Base-by-base conservation (phyloP, 2,329 filamentous ascomycete genomes). In the Mycosphaerella sp. region DNA sequence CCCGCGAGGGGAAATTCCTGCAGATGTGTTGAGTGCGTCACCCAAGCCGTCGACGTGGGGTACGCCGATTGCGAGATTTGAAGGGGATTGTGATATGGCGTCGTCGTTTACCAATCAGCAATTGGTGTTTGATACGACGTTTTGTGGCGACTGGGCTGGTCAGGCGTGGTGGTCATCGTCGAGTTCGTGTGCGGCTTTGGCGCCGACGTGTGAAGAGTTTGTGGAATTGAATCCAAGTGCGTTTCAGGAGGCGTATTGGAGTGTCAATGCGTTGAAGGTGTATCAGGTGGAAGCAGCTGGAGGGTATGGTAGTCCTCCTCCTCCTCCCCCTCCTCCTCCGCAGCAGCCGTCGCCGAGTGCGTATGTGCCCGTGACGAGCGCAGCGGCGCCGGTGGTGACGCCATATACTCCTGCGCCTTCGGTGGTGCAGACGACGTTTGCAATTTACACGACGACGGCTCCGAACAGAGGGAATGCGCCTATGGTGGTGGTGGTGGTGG, bases 31-130 rank as follows among this genome's bases (percentile, higher is more conserved):
- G 53, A 63, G 59, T 29, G 60, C 59, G 38, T 64, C 58, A 1
- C 86, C 85, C 0, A 75, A 85, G 59, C 82, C 85, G 0, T 78
- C 75, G 44, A 72, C 72, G 6, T 89, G 85, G 83, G 84, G 83
- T 23, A 74, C 69, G 1, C 81, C 85, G 0, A 61, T 81, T 4
- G 82, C 84, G 0, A 82, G 86, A 53, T 89, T 88, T 69, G 80
- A 62, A 41, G 69, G 71, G 12, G 61, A 55, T 32, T 74, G 72
- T 53, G 59, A 71, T 38, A 68, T 74, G 49, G 51, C 67, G 54
- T 48, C 50, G 10, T 55, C 67, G 12, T 72, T 74, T 62, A 62
- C 45, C 2, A 58, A 71, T 45, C 67, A 72, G 45, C 53, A 64
- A 10, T 73, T 80, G 26, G 81, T 79, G 6, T 90, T 95, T 76